Evolutionary conservation across 2,329 filamentous ascomycete genomes (phyloP).

Genomic region (Fusarium luffae): DNA sequence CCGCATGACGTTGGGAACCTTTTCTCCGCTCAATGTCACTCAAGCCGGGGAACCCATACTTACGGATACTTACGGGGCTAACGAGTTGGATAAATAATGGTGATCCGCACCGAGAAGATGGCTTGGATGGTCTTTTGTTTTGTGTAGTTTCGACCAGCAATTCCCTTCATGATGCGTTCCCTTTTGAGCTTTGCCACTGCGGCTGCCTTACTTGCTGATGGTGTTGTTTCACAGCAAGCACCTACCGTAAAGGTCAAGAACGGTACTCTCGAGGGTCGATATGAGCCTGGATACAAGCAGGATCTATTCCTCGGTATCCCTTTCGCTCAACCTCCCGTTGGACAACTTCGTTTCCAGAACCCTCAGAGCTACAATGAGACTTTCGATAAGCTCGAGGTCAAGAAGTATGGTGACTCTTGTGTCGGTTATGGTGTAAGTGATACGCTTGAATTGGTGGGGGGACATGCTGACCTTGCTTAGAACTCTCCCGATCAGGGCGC

Average conservation of each 20-base stretch:
- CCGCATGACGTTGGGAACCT: not conserved
- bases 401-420: conserved; percentile 42
- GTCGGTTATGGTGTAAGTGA: conserved; percentile 40
- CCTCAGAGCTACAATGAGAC: conserved; percentile 26
- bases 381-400: conserved; percentile 29
- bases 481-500: conserved; percentile 32
- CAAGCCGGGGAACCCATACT: not conserved
- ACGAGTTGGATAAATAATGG: conserved; percentile 2
- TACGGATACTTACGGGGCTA: not conserved
- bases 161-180: conserved; percentile 13
- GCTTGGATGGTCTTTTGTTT: not conserved
- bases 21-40: conserved; percentile 9
- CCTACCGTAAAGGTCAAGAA: conserved; percentile 39
- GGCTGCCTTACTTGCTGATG: conserved; percentile 12
- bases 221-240: conserved; percentile 6
- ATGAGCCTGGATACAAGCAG: conserved; percentile 34
- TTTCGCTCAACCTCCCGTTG: conserved; percentile 38
- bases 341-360: conserved; percentile 32
- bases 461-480: not conserved
- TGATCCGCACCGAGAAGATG: not conserved
- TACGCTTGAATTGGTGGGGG: too few species aligned
- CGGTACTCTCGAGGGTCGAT: conserved; percentile 37
- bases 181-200: conserved; percentile 10
- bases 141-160: not conserved
- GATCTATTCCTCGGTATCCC: conserved; percentile 41